Conservation (phyloP, 2,329 filamentous ascomycete species). For the Fusarium nygamai region DNA sequence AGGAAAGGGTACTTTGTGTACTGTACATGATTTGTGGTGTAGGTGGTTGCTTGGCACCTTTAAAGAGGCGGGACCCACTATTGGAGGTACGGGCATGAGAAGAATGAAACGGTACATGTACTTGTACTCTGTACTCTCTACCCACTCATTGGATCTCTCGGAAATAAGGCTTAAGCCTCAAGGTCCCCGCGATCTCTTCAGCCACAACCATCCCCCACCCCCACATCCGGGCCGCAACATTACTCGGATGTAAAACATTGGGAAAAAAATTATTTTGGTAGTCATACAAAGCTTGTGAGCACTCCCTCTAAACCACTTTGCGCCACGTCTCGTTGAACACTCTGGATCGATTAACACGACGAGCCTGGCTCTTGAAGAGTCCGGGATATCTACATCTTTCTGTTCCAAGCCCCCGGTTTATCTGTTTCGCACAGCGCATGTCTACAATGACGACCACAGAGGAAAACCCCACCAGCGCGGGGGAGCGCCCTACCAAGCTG, state of each 20-base stretch:
- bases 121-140: not conserved
- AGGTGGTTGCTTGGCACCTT: not conserved
- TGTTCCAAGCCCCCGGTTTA: not conserved
- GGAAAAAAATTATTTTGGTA: not conserved
- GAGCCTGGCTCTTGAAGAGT: conserved; percentile 37
- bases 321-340: conserved; percentile 11
- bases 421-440: conserved; percentile 27
- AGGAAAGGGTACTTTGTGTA: not conserved
- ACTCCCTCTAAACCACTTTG: conserved; percentile 1
- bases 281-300: not conserved
- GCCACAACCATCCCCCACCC: not conserved
- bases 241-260: not conserved
- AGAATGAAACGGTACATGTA: not conserved
- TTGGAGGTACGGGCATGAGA: not conserved
- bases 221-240: not conserved
- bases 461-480: conserved; percentile 21
- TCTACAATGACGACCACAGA: conserved; percentile 47
- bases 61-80: not conserved
- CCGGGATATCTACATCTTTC: conserved; percentile 30
- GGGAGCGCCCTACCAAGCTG: conserved; percentile 63
- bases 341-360: conserved; percentile 35
- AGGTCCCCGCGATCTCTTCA: not conserved
- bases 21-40: not conserved
- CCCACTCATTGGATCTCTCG: not conserved
- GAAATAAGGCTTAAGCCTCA: not conserved